These are phyloP conservation scores for Ophiostoma piceae DNA, from an alignment of 2,329 filamentous ascomycete species.

Conservation along the genomic window DNA sequence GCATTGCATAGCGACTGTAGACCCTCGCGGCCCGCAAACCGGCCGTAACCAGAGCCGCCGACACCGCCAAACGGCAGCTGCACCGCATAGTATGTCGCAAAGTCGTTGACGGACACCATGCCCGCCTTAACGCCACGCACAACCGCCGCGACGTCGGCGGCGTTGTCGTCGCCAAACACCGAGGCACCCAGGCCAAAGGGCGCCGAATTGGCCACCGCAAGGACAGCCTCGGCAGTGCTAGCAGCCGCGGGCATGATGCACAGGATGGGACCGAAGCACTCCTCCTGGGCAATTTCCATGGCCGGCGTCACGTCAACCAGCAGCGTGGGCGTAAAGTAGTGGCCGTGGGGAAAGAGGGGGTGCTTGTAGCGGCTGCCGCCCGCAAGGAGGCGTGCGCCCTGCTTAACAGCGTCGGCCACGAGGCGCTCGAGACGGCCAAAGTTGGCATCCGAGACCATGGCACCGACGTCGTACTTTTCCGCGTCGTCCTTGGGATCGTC, in stretches of 20 bases:
- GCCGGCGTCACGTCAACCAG: slow-evolving; percentile 78
- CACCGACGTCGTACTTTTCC: slow-evolving; percentile 69
- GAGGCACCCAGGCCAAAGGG: slow-evolving; percentile 81
- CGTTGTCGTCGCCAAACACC: slow-evolving; percentile 67
- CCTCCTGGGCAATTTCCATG: slow-evolving; percentile 84
- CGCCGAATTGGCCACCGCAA: slow-evolving; percentile 76
- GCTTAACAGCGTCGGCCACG: slow-evolving; percentile 67
- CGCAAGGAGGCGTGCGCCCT: slow-evolving; percentile 74
- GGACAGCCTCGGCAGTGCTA: slow-evolving; percentile 57
- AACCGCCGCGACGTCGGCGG: slow-evolving; percentile 57
- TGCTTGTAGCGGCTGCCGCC: slow-evolving; percentile 71
- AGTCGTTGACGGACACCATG: slow-evolving; percentile 95
- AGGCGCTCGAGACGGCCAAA: slow-evolving; percentile 73
- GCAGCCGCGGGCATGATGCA: slow-evolving; percentile 69
- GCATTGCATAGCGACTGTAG: slow-evolving; percentile 77
- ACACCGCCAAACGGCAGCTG: slow-evolving; percentile 91
- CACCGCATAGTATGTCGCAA: slow-evolving; percentile 86
- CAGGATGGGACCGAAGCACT: slow-evolving; percentile 91
- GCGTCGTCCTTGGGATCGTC: slow-evolving; percentile 8
- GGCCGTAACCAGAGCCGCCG: slow-evolving; percentile 83
- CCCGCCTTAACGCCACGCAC: slow-evolving; percentile 68
- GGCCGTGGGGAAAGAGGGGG: slow-evolving; percentile 67
- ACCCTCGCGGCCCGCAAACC: slow-evolving; percentile 88
- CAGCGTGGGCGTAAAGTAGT: slow-evolving; percentile 90
- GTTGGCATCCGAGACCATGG: slow-evolving; percentile 73